A percentile compares a stretch with the other conserved stretches of the same genome.
These are phyloP conservation scores for Sphenostylis stenocarpa DNA, from an alignment of 306 rosid species.

Conservation along the genomic window DNA sequence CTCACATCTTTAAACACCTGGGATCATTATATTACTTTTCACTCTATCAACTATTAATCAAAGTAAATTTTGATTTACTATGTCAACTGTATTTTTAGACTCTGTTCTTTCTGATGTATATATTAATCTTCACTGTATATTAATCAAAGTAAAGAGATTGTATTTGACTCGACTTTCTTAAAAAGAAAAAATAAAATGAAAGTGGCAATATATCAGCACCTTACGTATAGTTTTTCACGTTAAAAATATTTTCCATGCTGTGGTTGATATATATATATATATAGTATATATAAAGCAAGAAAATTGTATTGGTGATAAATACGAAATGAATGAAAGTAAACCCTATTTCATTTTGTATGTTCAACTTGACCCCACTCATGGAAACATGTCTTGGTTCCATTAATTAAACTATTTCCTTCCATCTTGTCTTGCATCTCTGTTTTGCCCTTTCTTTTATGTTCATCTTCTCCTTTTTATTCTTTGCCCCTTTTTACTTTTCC, in stretches of 20 bases:
- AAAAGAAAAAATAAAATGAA: too few species aligned
- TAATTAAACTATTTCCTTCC: background rate
- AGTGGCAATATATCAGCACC: too few species aligned
- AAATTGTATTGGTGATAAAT: background rate
- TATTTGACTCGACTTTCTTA: background rate
- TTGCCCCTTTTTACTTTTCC: background rate
- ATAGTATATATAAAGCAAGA: background rate
- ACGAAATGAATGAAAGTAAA: background rate
- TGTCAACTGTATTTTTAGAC: too few species aligned
- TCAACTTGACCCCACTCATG: constrained; percentile 34
- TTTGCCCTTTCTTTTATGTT: constrained; percentile 20
- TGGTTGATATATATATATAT: background rate
- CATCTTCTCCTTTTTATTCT: background rate
- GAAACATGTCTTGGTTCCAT: constrained; percentile 27
- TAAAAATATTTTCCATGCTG: background rate
- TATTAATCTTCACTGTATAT: too few species aligned
- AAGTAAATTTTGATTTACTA: too few species aligned
- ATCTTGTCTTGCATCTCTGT: background rate
- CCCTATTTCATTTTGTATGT: background rate
- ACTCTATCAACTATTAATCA: background rate
- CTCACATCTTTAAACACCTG: background rate
- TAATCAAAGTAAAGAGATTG: too few species aligned
- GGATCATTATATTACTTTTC: background rate
- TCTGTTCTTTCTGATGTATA: too few species aligned
- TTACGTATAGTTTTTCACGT: background rate